phyloP scores from a whole-genome alignment of 805 yeast species.

The Candida manassasensis region DNA sequence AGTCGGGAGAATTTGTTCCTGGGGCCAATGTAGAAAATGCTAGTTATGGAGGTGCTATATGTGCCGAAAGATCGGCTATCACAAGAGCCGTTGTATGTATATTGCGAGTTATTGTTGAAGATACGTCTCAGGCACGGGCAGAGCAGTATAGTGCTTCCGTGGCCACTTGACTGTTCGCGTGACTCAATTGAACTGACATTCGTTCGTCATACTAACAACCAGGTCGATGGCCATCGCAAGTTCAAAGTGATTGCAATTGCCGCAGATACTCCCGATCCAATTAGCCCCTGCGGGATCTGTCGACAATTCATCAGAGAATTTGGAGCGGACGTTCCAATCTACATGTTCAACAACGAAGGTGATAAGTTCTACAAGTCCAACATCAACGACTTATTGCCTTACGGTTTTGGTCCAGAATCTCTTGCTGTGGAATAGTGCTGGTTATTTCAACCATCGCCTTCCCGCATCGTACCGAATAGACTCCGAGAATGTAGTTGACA shows the following conservation, averaged over 20 bases:
- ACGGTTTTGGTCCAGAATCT: constrained; percentile 82
- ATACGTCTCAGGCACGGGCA: not conserved
- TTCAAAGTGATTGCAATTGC: constrained; percentile 65
- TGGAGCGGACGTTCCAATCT: constrained; percentile 51
- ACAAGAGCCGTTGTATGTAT: constrained; percentile 29
- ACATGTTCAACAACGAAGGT: constrained; percentile 63
- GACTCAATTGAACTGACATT: too few relatives aligned
- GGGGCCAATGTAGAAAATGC: constrained; percentile 97
- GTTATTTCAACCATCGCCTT: too few relatives aligned
- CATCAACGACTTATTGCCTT: constrained; percentile 66
- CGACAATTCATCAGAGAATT: constrained; percentile 88
- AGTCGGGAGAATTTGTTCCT: constrained; percentile 40
- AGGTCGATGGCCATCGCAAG: constrained; percentile 35
- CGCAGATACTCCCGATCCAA: constrained; percentile 52
- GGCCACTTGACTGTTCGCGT: constrained; percentile 10
- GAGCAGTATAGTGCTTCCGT: too few relatives aligned
- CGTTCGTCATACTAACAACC: constrained; percentile 16
- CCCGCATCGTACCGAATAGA: too few relatives aligned
- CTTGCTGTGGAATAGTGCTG: too few relatives aligned
- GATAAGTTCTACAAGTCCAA: constrained; percentile 37
- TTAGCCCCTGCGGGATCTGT: constrained; percentile 93
- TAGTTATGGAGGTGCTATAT: constrained; percentile 59
- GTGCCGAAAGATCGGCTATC: constrained; percentile 39
- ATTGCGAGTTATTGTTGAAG: not conserved
- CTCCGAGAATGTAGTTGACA: too few relatives aligned